Evolutionary conservation across 106 monocot genomes (phyloP), one percentile per base, ranked within the genome.

Genomic region (Allium fistulosum): DNA sequence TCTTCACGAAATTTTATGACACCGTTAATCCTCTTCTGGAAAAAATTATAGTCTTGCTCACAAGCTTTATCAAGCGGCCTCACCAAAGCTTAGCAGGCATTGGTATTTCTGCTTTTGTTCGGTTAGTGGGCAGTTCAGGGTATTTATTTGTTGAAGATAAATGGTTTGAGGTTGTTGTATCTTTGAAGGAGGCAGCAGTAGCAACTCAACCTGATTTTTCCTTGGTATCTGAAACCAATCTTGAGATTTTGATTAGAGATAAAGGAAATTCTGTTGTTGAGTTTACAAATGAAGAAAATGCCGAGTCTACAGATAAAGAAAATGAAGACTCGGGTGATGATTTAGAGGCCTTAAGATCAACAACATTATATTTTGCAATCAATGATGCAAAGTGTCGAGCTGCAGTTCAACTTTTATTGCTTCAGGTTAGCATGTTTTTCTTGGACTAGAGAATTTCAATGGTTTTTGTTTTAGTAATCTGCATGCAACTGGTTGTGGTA

Each of bases 41-140:
- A 51, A 99, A 90, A 80, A 84, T 99, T 61, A 64, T 99, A 46
- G 59, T 68, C 27, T 80, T 99, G 76, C 69, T 99, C 55, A 99
- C 89, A 48, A 99, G 87, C 75, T 99, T 99, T 72, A 99, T 99
- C 59, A 90, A 90, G 67, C 86, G 97, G 7, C 89, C 97, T 9
- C 97, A 99, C 76, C 97, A 99, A 74, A 99, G 97, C 72, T 92
- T 99, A 79, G 92, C 97, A 74, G 97, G 97, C 53, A 93, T 99
- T 74, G 97, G 97, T 9, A 90, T 99, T 80, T 80, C 97, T 56
- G 89, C 92, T 50, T 99, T 90, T 77, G 92, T 93, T 66, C 86
- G 92, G 45, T 82, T 99, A 28, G 93, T 99, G 84, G 85, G 83
- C 77, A 90, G 77, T 78, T 82, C 90, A 0, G 97, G 97, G 37